Conservation (phyloP, 305 asterid species). For the Striga hermonthica region DNA sequence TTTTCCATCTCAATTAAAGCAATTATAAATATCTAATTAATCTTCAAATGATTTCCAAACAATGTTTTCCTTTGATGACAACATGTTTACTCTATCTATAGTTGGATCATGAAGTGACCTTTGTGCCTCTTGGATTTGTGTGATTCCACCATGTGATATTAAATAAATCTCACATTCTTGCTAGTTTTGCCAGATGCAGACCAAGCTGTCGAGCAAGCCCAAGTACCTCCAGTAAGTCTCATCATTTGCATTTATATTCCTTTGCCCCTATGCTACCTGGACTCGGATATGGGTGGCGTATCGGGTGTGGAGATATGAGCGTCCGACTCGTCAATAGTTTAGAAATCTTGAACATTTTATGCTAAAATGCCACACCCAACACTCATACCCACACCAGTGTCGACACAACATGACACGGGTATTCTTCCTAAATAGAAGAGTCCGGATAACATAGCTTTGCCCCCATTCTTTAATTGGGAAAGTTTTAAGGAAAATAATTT, state of each 20-base stretch:
- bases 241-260: conserved; percentile 17
- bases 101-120: conserved; percentile 12
- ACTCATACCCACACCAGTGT: too few species aligned
- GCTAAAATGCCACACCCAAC: too few species aligned
- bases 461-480: conserved; percentile 24
- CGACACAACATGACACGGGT: too few species aligned
- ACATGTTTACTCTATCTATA: conserved; percentile 16
- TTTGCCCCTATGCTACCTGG: not conserved
- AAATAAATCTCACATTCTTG: conserved; percentile 34
- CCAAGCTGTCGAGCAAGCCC: conserved; percentile 39
- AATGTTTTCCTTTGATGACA: conserved; percentile 6
- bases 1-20: conserved; percentile 1
- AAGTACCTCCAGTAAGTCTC: conserved; percentile 46
- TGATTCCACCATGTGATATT: conserved; percentile 25
- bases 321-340: too few species aligned
- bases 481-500: conserved; percentile 17
- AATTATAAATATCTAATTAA: conserved; percentile 8
- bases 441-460: conserved; percentile 10
- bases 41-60: conserved; percentile 14
- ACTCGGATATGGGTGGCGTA: too few species aligned
- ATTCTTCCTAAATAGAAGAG: too few species aligned
- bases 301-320: too few species aligned
- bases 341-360: too few species aligned
- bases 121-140: conserved; percentile 27
- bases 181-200: conserved; percentile 52